Percentiles rank a stretch among this genome's conserved stretches.
Evolutionary conservation across 2,329 filamentous ascomycete species (phyloP).

Genomic region (Calonectria pteridis): DNA sequence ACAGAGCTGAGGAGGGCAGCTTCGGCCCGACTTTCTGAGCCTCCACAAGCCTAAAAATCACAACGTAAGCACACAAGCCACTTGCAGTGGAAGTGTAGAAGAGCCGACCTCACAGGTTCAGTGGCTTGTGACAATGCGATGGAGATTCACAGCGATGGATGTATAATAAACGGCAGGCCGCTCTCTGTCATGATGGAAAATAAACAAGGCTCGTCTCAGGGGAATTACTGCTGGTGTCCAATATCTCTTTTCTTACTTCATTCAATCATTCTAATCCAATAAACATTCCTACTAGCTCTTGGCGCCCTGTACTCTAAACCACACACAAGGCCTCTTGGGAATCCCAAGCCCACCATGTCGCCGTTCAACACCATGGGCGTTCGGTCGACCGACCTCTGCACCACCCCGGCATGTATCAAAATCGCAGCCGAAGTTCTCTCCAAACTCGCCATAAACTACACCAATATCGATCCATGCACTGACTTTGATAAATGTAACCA

Average conservation of each 20-base stretch:
- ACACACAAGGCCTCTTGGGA: background rate
- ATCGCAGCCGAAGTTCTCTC: conserved; percentile 48
- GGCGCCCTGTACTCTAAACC: too few species aligned
- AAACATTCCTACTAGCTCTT: background rate
- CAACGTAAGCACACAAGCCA: background rate
- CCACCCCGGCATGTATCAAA: conserved; percentile 47
- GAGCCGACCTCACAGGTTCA: background rate
- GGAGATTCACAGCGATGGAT: background rate
- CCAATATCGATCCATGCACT: conserved; percentile 74
- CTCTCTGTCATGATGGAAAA: background rate
- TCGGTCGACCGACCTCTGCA: conserved; percentile 20
- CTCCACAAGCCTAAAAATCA: background rate
- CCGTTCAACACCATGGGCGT: background rate
- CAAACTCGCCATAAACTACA: conserved; percentile 59
- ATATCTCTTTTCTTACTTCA: background rate
- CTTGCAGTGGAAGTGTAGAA: background rate
- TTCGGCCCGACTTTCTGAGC: background rate
- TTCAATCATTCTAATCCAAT: background rate
- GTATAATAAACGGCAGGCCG: background rate
- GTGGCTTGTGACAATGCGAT: background rate
- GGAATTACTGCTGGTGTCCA: background rate
- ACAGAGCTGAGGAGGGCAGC: background rate
- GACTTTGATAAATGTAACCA: conserved; percentile 71
- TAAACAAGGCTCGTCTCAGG: background rate
- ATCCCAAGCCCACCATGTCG: background rate